phyloP scores from a whole-genome alignment of 2,329 filamentous ascomycete genomes.

The Diaporthe citrichinensis region DNA sequence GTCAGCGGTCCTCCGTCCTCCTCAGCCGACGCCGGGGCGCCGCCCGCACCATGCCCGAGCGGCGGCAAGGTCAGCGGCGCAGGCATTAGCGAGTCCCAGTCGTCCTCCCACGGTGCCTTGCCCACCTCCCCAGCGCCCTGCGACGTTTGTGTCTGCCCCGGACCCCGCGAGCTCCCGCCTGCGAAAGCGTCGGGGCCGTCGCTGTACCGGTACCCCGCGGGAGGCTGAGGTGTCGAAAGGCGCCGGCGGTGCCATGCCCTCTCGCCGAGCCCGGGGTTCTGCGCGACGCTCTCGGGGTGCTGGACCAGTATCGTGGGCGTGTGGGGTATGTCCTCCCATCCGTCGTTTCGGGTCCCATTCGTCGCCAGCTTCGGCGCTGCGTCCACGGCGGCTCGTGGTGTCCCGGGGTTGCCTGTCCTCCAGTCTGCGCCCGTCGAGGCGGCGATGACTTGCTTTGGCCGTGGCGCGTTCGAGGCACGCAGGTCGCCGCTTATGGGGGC shows the following conservation, averaged over 20 bases:
- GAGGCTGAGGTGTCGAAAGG: slow-evolving; percentile 24
- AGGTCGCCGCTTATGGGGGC: background rate
- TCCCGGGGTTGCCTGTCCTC: slow-evolving; percentile 59
- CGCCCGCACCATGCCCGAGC: background rate
- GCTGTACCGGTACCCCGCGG: slow-evolving; percentile 3
- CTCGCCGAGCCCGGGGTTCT: slow-evolving; percentile 33
- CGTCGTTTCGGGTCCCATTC: background rate
- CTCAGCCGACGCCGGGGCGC: background rate
- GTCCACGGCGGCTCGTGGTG: slow-evolving; percentile 76
- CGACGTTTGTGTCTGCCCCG: background rate
- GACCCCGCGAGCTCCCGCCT: background rate
- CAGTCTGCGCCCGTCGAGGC: slow-evolving; percentile 36
- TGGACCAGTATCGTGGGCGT: slow-evolving; percentile 32
- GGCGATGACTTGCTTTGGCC: background rate
- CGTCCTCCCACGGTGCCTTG: background rate
- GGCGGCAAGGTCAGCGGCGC: slow-evolving; percentile 19
- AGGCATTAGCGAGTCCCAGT: slow-evolving; percentile 10
- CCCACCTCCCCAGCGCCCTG: background rate
- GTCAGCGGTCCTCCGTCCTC: slow-evolving; percentile 10
- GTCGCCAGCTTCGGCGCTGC: slow-evolving; percentile 52
- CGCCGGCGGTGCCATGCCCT: slow-evolving; percentile 37
- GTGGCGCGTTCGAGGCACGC: background rate
- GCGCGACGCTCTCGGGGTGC: slow-evolving; percentile 29
- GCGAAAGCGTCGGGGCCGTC: background rate
- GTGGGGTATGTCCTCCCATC: slow-evolving; percentile 5